These are phyloP conservation scores for Ceratobasidium sp. DNA, from an alignment of 1,284 basidiomycete species.

Conservation along the genomic window DNA sequence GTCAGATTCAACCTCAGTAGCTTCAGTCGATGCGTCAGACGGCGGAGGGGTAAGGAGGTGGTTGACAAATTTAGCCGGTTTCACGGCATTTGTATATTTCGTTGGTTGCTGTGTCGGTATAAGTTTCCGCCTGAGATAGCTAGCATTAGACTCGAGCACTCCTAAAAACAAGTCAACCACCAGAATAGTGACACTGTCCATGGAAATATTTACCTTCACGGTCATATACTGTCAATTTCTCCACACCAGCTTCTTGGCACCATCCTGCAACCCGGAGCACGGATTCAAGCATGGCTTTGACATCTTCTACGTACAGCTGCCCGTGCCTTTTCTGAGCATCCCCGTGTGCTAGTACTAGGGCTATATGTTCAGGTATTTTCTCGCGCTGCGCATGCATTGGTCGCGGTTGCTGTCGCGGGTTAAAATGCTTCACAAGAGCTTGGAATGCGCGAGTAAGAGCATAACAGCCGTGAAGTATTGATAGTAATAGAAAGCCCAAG, in stretches of 20 bases:
- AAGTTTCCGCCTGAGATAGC: slow-evolving; percentile 36
- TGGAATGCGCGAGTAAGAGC: slow-evolving; percentile 40
- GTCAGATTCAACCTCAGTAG: slow-evolving; percentile 31
- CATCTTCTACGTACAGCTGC: slow-evolving; percentile 22
- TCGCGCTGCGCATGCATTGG: slow-evolving; percentile 24
- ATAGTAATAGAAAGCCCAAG: slow-evolving; percentile 29
- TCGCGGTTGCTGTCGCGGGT: slow-evolving; percentile 10
- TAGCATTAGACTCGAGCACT: slow-evolving; percentile 31
- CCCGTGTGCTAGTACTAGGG: slow-evolving; percentile 33
- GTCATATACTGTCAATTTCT: slow-evolving; percentile 37
- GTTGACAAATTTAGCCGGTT: slow-evolving; percentile 27
- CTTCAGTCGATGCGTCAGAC: slow-evolving; percentile 36
- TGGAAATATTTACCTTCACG: slow-evolving; percentile 19
- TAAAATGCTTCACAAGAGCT: slow-evolving; percentile 23
- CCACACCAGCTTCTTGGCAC: slow-evolving; percentile 23
- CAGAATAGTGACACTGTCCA: neutral
- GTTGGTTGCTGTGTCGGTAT: slow-evolving; percentile 19
- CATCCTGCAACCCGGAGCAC: slow-evolving; percentile 35
- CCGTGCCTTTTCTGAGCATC: slow-evolving; percentile 40
- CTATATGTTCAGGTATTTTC: slow-evolving; percentile 35
- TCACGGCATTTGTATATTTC: neutral
- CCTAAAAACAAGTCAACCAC: slow-evolving; percentile 15
- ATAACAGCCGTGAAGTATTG: slow-evolving; percentile 33
- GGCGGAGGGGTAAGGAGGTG: slow-evolving; percentile 36
- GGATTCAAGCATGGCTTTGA: slow-evolving; percentile 41